Evolutionary conservation across 192 early-diverging fungal species (phyloP).

Genomic region (Coemansia sp.): DNA sequence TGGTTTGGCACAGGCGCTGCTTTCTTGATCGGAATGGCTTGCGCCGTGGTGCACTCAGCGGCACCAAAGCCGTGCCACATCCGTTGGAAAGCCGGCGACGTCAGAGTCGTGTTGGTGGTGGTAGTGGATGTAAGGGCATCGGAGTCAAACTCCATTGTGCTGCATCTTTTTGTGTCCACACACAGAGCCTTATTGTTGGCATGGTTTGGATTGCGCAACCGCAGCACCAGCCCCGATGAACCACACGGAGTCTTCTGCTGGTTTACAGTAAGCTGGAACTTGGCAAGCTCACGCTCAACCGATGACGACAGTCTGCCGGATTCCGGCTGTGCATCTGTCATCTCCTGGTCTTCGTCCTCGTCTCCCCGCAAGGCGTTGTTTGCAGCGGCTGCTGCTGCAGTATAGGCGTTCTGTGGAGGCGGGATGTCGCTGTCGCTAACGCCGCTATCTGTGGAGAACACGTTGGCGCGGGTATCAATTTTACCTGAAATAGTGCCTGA

Average conservation of each 20-base stretch:
- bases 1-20: not conserved
- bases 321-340: not conserved
- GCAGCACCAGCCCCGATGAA: not conserved
- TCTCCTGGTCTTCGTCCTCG: not conserved
- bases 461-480: not conserved
- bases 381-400: not conserved
- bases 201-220: not conserved
- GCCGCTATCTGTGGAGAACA: not conserved
- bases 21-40: not conserved
- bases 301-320: not conserved
- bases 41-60: not conserved
- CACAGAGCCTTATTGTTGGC: not conserved
- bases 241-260: not conserved
- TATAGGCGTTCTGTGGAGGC: not conserved
- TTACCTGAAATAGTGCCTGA: slow-evolving; percentile 3
- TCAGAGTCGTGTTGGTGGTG: not conserved
- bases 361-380: not conserved
- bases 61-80: not conserved
- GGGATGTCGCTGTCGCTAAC: not conserved
- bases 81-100: not conserved
- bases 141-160: not conserved
- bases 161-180: not conserved
- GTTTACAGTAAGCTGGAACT: not conserved
- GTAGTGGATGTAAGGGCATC: not conserved
- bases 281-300: not conserved